Percentiles rank a stretch among this genome's conserved stretches.
These are phyloP conservation scores for Candida germanica DNA, from an alignment of 805 yeast genomes.

Conservation along the genomic window DNA sequence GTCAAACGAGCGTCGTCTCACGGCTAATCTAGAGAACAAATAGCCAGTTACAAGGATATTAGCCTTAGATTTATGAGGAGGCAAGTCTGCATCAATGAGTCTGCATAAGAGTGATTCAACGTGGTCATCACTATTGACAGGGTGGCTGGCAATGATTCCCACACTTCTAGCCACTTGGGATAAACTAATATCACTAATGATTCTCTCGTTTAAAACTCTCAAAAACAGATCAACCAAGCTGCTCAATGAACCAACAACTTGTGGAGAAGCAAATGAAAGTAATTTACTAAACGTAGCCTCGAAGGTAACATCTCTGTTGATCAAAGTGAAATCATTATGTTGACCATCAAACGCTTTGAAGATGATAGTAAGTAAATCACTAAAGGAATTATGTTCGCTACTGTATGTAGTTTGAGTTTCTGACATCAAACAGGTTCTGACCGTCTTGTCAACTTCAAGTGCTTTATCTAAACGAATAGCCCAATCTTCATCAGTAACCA, in stretches of 20 bases:
- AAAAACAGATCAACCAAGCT: conserved; percentile 20
- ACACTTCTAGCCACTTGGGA: conserved; percentile 40
- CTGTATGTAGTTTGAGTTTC: conserved; percentile 19
- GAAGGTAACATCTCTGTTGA: conserved; percentile 23
- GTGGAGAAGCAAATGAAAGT: conserved; percentile 29
- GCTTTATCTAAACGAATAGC: conserved; percentile 64
- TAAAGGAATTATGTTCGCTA: conserved; percentile 12
- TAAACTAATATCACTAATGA: conserved; percentile 20
- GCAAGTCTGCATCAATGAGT: conserved; percentile 7
- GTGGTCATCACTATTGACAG: conserved; percentile 13
- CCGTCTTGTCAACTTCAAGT: conserved; percentile 55
- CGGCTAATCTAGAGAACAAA: conserved; percentile 44
- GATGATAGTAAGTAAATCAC: conserved; percentile 22
- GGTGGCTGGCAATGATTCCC: conserved; percentile 51
- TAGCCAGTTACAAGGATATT: conserved; percentile 38
- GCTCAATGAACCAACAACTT: conserved; percentile 20
- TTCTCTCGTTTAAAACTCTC: conserved; percentile 19
- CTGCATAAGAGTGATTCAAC: conserved; percentile 9
- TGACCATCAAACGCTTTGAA: conserved; percentile 36
- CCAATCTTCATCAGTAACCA: conserved; percentile 76
- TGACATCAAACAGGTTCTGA: conserved; percentile 27
- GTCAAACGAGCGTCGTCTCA: conserved; percentile 27
- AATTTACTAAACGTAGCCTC: conserved; percentile 36
- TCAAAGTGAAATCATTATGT: conserved; percentile 10
- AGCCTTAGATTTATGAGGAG: conserved; percentile 16